These are phyloP conservation scores for Didymella arachidicola DNA, from an alignment of 2,329 filamentous ascomycete genomes.

Conservation along the genomic window DNA sequence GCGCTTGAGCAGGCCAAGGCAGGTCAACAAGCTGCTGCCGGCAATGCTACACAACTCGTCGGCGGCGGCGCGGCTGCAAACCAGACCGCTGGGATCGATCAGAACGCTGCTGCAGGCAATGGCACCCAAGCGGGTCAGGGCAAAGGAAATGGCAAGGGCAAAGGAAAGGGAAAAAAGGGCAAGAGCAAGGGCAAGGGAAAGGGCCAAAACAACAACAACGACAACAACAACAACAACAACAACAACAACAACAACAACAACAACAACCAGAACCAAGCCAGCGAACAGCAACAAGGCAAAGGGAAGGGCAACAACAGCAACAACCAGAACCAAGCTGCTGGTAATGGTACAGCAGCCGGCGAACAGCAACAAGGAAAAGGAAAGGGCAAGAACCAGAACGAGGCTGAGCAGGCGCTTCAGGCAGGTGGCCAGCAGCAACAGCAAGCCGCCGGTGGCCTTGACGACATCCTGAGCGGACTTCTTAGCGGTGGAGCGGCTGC, in stretches of 20 bases:
- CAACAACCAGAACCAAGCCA: background rate
- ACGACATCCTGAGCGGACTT: slow-evolving; percentile 14
- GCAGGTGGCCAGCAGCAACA: slow-evolving; percentile 14
- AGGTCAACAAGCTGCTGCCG: slow-evolving; percentile 12
- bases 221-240: background rate
- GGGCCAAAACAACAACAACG: background rate
- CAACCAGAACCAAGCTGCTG: slow-evolving; percentile 1
- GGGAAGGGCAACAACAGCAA: background rate
- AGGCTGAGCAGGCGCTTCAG: slow-evolving; percentile 11
- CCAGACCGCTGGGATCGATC: slow-evolving; percentile 3
- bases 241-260: background rate
- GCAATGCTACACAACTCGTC: slow-evolving; percentile 13
- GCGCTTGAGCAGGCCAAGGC: slow-evolving; percentile 11
- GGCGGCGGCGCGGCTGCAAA: slow-evolving; percentile 11
- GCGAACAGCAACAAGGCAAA: background rate
- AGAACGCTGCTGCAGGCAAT: background rate
- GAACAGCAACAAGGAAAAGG: slow-evolving; percentile 8
- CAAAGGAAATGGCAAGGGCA: background rate
- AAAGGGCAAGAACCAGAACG: slow-evolving; percentile 18
- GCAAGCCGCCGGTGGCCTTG: slow-evolving; percentile 9
- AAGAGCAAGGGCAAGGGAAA: background rate
- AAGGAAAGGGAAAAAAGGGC: background rate
- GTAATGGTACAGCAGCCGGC: slow-evolving; percentile 12
- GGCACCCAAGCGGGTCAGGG: background rate
- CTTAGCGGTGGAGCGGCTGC: slow-evolving; percentile 19